These are phyloP conservation scores for Globisporangium paroecandrum DNA, from an alignment of 352 stramenopile genomes.

Conservation along the genomic window DNA sequence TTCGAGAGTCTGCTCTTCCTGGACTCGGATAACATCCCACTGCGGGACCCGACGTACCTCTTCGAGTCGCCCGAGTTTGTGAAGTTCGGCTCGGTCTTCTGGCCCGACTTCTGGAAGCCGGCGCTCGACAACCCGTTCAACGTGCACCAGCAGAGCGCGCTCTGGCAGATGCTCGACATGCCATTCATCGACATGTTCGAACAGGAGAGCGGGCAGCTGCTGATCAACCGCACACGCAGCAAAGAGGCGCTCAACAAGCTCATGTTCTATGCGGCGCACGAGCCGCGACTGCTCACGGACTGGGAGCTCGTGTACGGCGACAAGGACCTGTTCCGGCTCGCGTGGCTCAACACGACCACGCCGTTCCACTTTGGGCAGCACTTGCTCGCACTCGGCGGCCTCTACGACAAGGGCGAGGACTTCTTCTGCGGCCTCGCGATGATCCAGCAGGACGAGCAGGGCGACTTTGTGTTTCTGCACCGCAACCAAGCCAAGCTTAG, in stretches of 20 bases:
- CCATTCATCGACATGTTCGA: slow-evolving; percentile 37
- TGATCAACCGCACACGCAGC: slow-evolving; percentile 24
- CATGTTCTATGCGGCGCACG: slow-evolving; percentile 44
- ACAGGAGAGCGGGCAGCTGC: slow-evolving; percentile 34
- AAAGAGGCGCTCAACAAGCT: slow-evolving; percentile 23
- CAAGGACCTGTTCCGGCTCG: slow-evolving; percentile 61
- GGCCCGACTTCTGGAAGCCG: slow-evolving; percentile 34
- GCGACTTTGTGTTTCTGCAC: slow-evolving; percentile 16
- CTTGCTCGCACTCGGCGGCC: slow-evolving; percentile 39
- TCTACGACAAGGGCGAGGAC: slow-evolving; percentile 26
- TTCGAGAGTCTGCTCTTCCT: slow-evolving; percentile 29
- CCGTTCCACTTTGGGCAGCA: slow-evolving; percentile 47
- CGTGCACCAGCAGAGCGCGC: slow-evolving; percentile 22
- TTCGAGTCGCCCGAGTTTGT: slow-evolving; percentile 22
- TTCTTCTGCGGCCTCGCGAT: slow-evolving; percentile 44
- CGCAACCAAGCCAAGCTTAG: slow-evolving; percentile 15
- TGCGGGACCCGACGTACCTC: slow-evolving; percentile 28
- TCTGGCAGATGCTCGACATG: slow-evolving; percentile 32
- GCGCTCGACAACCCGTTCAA: slow-evolving; percentile 27
- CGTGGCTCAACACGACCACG: slow-evolving; percentile 46
- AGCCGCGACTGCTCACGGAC: slow-evolving; percentile 29
- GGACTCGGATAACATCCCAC: slow-evolving; percentile 31
- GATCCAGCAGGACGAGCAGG: slow-evolving; percentile 14
- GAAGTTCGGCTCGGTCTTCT: slow-evolving; percentile 28
- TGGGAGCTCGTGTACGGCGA: slow-evolving; percentile 44